A percentile compares a stretch with the other conserved stretches of the same genome.
Conservation (phyloP, 148 eudicot species). For the Hydrangea macrophylla region DNA sequence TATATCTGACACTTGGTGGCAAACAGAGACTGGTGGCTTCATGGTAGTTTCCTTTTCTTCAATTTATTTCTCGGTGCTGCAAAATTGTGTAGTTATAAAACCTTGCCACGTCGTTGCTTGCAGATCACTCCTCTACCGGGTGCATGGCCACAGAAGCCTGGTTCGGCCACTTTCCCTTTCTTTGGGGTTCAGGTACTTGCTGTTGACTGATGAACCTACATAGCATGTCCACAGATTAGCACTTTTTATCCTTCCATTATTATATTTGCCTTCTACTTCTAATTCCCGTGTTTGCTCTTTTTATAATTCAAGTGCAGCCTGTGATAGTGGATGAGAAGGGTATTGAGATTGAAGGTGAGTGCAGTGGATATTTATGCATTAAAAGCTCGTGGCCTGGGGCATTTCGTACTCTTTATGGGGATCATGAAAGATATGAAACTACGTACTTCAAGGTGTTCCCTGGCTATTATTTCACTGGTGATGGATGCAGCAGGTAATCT, state of each 20-base stretch:
- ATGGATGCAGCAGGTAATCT: constrained; percentile 66
- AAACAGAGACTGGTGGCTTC: constrained; percentile 99
- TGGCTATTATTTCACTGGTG: constrained; percentile 97
- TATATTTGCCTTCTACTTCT: constrained; percentile 3
- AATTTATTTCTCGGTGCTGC: not conserved
- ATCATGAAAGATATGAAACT: constrained; percentile 98
- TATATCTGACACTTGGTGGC: constrained; percentile 99
- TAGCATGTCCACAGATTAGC: not conserved
- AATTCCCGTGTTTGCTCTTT: constrained; percentile 4
- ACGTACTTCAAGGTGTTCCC: constrained; percentile 96
- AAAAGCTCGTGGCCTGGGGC: constrained; percentile 97
- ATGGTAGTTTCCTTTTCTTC: constrained; percentile 47
- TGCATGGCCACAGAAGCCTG: constrained; percentile 98
- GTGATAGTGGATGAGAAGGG: constrained; percentile 99
- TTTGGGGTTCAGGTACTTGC: constrained; percentile 91
- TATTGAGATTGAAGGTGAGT: constrained; percentile 83
- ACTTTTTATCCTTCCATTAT: constrained; percentile 4
- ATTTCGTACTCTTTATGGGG: constrained; percentile 92
- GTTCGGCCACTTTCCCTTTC: constrained; percentile 97
- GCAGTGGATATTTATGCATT: constrained; percentile 91
- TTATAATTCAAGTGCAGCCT: constrained; percentile 62
- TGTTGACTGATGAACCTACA: not conserved
- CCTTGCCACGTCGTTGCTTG: constrained; percentile 14
- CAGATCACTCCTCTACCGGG: constrained; percentile 98
- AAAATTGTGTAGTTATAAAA: not conserved